Base-by-base conservation (phyloP, 768 basidiomycete genomes). In the Lentinula guzmanii region DNA sequence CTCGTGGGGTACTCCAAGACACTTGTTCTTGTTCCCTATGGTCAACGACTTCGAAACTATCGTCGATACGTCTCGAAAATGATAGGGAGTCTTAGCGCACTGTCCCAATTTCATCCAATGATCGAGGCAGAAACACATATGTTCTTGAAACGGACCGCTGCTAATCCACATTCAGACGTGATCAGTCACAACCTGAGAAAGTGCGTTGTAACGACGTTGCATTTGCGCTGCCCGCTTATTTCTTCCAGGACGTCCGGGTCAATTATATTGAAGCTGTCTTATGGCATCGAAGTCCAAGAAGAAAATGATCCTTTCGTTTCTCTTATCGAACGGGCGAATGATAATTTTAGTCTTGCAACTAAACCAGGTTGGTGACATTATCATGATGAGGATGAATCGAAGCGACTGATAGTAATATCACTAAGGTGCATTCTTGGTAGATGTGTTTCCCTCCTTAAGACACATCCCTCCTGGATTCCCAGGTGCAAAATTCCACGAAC, bases 381-480 rank as follows among this genome's bases (percentile, higher is more conserved):
- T 31, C 37, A 18, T 50, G 24, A 33, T 16, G 0, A 34, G 5
- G 13, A 41, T 24, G n/a, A 41, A 34, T 31, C 18, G 33, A 3
- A 16, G 39, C 5, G 28, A 3, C 21, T 13, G 10, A 24, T 52
- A 52, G n/a, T 33, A 46, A 43, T 28, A 15, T 6, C 35, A 37
- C 52, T 7, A 65, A 60, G 69, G 69, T 9, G 74, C 76, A 3
- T 80, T 77, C 67, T 54, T 76, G 2, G 79, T 81, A 33, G 77
- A 79, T 61, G 71, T 75, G 53, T 74, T 79, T 63, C 78, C 78
- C 1, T 57, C 66, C 61, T 67, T 87, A 64, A 72, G 75, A 45
- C 65, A 76, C 21, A 66, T 87, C 21, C 86, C 86, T 0, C 77
- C 79, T 62, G 83, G 84, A 81, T 65, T 86, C 24, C 85, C 85